Percentiles rank a stretch among this genome's conserved stretches.
Evolutionary conservation across 1,139 yeast species (phyloP).

Genomic region (Eremothecium coryli): DNA sequence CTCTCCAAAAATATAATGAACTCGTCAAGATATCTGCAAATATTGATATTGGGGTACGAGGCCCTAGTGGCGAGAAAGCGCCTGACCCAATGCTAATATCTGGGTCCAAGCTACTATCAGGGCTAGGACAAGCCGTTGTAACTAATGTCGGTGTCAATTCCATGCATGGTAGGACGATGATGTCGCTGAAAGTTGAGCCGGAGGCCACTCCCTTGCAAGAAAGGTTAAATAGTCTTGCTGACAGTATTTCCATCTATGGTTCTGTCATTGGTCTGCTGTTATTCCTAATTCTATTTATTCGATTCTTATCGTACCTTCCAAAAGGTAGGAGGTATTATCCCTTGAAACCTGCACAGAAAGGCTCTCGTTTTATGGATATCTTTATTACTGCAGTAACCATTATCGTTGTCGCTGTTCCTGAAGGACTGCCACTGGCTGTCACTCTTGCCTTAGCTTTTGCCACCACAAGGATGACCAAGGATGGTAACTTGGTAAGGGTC

Average conservation of each 20-base stretch:
- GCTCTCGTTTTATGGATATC: slow-evolving; percentile 73
- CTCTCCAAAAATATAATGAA: slow-evolving; percentile 32
- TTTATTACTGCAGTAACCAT: slow-evolving; percentile 86
- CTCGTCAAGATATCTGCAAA: slow-evolving; percentile 31
- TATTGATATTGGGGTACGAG: slow-evolving; percentile 43
- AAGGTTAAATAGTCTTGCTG: slow-evolving; percentile 74
- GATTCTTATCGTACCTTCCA: slow-evolving; percentile 62
- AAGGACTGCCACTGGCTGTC: slow-evolving; percentile 93
- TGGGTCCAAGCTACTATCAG: slow-evolving; percentile 81
- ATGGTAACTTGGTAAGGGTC: slow-evolving; percentile 91
- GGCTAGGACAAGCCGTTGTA: slow-evolving; percentile 77
- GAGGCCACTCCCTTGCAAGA: slow-evolving; percentile 87
- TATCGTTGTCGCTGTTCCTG: slow-evolving; percentile 96
- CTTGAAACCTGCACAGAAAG: slow-evolving; percentile 61
- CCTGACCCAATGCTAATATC: slow-evolving; percentile 80
- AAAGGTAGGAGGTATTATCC: slow-evolving; percentile 40
- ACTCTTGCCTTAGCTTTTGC: slow-evolving; percentile 96
- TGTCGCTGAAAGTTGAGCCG: slow-evolving; percentile 60
- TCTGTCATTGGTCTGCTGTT: slow-evolving; percentile 71
- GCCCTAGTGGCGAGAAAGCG: slow-evolving; percentile 25
- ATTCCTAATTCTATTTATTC: slow-evolving; percentile 67
- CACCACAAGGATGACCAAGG: slow-evolving; percentile 94
- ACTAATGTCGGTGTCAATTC: slow-evolving; percentile 89
- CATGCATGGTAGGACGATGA: slow-evolving; percentile 84
- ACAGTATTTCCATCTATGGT: slow-evolving; percentile 90